Percentiles rank a stretch among this genome's conserved stretches.
Conservation (phyloP, 768 basidiomycete species). For the Agrocybe praecox region DNA sequence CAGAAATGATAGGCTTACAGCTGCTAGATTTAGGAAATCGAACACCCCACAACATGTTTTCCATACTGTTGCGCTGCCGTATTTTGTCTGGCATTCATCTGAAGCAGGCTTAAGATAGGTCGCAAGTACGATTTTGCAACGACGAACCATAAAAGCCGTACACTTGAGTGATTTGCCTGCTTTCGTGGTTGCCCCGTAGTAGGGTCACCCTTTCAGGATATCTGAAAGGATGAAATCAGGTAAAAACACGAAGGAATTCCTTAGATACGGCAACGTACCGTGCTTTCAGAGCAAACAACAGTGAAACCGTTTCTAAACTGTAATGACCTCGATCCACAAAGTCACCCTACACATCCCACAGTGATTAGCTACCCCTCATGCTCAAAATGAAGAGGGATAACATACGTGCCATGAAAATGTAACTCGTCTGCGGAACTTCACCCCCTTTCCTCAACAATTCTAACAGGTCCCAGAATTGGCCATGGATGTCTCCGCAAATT, state of each 20-base stretch:
- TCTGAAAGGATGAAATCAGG: constrained; percentile 38
- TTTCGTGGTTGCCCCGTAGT: constrained; percentile 95
- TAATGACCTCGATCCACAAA: constrained; percentile 98
- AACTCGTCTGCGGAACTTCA: constrained; percentile 83
- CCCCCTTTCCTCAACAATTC: constrained; percentile 89
- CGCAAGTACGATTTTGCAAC: neutral
- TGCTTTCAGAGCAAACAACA: constrained; percentile 88
- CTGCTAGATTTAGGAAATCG: constrained; percentile 93
- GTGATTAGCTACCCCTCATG: constrained; percentile 25
- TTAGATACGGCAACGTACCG: constrained; percentile 45
- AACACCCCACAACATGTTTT: constrained; percentile 97
- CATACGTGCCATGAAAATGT: constrained; percentile 93
- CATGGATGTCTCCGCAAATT: constrained; percentile 95
- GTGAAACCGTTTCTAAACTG: constrained; percentile 91
- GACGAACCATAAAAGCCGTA: constrained; percentile 95
- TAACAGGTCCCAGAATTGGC: constrained; percentile 96
- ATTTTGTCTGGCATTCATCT: constrained; percentile 99
- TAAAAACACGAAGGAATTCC: neutral
- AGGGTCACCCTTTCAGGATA: constrained; percentile 94
- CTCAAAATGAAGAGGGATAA: constrained; percentile 25
- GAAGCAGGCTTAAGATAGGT: neutral
- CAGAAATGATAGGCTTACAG: constrained; percentile 50
- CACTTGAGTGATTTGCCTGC: constrained; percentile 96
- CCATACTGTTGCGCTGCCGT: constrained; percentile 94
- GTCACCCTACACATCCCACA: constrained; percentile 67